Evolutionary conservation across 2,329 filamentous ascomycete species (phyloP).

Genomic region (Alternaria sp.): DNA sequence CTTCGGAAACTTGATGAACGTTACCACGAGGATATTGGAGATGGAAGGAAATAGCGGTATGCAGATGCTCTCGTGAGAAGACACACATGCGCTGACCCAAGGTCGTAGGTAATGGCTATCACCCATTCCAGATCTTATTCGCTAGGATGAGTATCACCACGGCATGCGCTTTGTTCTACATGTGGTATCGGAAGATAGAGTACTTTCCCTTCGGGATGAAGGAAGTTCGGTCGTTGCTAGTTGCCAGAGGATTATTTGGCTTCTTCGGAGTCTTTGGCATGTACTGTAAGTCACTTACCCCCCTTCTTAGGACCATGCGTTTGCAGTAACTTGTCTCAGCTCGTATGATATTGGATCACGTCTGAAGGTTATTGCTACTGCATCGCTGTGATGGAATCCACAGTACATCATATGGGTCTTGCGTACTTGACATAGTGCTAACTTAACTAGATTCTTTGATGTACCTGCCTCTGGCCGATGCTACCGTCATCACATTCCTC

Average conservation of each 20-base stretch:
- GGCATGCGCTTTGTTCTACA: slow-evolving; percentile 70
- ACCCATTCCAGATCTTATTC: slow-evolving; percentile 81
- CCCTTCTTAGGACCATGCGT: background rate
- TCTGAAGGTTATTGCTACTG: background rate
- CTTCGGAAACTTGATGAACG: slow-evolving; percentile 86
- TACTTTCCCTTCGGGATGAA: slow-evolving; percentile 73
- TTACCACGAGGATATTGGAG: slow-evolving; percentile 78
- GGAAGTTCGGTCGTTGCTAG: slow-evolving; percentile 70
- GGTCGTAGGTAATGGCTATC: slow-evolving; percentile 64
- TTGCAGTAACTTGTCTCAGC: slow-evolving; percentile 5
- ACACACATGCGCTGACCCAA: background rate
- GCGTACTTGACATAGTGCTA: slow-evolving; percentile 25
- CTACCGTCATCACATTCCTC: slow-evolving; percentile 88
- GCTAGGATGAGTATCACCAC: slow-evolving; percentile 78
- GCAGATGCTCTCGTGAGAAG: accelerated
- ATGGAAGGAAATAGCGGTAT: slow-evolving; percentile 65
- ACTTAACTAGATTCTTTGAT: slow-evolving; percentile 63
- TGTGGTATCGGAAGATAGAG: slow-evolving; percentile 72
- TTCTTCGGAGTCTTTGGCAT: slow-evolving; percentile 81
- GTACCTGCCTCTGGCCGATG: slow-evolving; percentile 84
- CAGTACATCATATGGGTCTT: slow-evolving; percentile 2
- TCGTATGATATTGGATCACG: background rate
- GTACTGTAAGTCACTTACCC: slow-evolving; percentile 61
- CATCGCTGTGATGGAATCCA: background rate
- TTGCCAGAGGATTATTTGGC: slow-evolving; percentile 72